Base-by-base conservation (phyloP, 75 land plant genomes). In the Adiantum capillusveneris region DNA sequence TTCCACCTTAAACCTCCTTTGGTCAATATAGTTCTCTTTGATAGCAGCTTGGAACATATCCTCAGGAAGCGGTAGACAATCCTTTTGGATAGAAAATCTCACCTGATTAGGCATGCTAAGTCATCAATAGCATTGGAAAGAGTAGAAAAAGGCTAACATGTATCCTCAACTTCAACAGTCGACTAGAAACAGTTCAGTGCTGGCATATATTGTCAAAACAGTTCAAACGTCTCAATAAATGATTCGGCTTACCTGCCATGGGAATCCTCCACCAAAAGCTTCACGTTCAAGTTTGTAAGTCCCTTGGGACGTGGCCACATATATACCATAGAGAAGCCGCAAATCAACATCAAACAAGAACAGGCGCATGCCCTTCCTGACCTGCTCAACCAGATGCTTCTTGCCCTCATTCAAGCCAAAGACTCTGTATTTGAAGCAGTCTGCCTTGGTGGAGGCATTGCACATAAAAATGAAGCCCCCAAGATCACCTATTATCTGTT, bases 221-320 rank as follows among this genome's bases (percentile, higher is more conserved):
- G n/a, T n/a, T n/a, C n/a, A n/a, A n/a, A n/a, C n/a, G n/a, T n/a
- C n/a, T n/a, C n/a, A n/a, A n/a, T n/a, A n/a, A n/a, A n/a, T n/a
- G n/a, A n/a, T n/a, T n/a, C n/a, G n/a, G n/a, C n/a, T n/a, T 17
- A 83, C 85, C 79, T 83, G 85, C 16, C 78, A 25, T 39, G 81
- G 81, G 39, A 72, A 82, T 13, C 44, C 26, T 24, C 31, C 34
- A 0, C 43, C 57, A 52, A 78, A 82, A 14, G 85, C 85, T n/a
- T 60, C 53, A 14, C 69, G 76, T 51, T 68, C 76, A 22, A 82
- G 34, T 24, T 78, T 60, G 19, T 44, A 54, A n/a, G 70, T 78
- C 1, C 79, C 86, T 28, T 54, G 41, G 17, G 65, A 54, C 21
- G 72, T 24, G 44, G 86, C 86, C 67, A 69, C 69, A 57, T 68